Evolutionary conservation across 495 filamentous ascomycete genomes (phyloP).

Genomic region (Penicillium longicatenatum): DNA sequence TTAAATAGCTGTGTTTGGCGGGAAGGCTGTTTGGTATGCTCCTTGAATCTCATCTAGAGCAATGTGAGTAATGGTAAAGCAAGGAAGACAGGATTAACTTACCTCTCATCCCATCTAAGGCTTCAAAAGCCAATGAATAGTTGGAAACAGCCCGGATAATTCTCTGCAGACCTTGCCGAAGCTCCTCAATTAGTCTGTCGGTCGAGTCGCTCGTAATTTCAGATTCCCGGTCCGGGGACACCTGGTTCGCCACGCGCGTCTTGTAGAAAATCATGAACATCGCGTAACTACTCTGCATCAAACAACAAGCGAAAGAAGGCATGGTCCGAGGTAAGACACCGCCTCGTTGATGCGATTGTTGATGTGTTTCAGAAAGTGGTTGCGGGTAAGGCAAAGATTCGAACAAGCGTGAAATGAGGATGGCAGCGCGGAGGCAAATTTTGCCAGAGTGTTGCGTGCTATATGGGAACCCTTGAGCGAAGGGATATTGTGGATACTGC

Average conservation of each 20-base stretch:
- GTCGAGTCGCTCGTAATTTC: conserved; percentile 35
- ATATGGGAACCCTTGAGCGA: conserved; percentile 50
- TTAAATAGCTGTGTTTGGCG: conserved; percentile 23
- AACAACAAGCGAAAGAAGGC: conserved; percentile 62
- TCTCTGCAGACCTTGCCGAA: conserved; percentile 55
- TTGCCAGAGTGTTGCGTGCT: conserved; percentile 55
- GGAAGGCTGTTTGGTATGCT: conserved; percentile 49
- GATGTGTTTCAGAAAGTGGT: conserved; percentile 31
- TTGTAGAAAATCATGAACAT: conserved; percentile 59
- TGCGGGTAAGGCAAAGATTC: conserved; percentile 53
- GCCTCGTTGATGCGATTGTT: conserved; percentile 26
- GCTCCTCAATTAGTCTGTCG: conserved; percentile 49
- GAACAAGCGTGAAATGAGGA: conserved; percentile 55
- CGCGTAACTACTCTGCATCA: conserved; percentile 65
- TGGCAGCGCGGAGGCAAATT: conserved; percentile 53
- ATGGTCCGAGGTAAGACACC: conserved; percentile 54
- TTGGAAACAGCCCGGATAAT: conserved; percentile 55
- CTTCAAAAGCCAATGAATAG: conserved; percentile 61
- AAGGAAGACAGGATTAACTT: too few species aligned
- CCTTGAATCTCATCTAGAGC: conserved; percentile 46
- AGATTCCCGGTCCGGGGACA: conserved; percentile 40
- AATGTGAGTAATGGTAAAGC: conserved; percentile 11
- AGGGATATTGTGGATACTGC: conserved; percentile 34
- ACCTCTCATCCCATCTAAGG: conserved; percentile 65
- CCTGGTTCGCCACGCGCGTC: conserved; percentile 49